These are phyloP conservation scores for Aspergillus aculeatinus DNA, from an alignment of 2,329 filamentous ascomycete species.

Conservation along the genomic window DNA sequence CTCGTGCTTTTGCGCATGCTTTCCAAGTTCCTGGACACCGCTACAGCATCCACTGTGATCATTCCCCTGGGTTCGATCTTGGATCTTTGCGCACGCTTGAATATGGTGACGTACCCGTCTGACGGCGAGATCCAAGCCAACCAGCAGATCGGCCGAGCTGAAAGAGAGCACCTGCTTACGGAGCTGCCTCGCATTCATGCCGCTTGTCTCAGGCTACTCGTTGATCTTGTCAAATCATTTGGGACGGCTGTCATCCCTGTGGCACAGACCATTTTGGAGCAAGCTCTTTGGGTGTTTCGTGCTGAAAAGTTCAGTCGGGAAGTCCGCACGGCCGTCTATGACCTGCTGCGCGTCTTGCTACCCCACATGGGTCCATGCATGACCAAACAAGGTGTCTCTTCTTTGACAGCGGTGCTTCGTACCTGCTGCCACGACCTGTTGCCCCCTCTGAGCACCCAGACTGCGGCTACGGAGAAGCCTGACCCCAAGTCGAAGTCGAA, in stretches of 20 bases:
- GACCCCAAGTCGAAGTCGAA: slow-evolving; percentile 44
- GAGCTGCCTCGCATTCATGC: slow-evolving; percentile 72
- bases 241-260: slow-evolving; percentile 59
- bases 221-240: slow-evolving; percentile 58
- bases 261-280: slow-evolving; percentile 66
- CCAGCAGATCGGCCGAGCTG: slow-evolving; percentile 71
- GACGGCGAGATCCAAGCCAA: slow-evolving; percentile 61
- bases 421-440: slow-evolving; percentile 74
- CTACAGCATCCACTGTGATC: slow-evolving; percentile 65
- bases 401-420: slow-evolving; percentile 62
- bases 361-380: slow-evolving; percentile 64
- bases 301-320: slow-evolving; percentile 50
- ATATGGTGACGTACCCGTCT: slow-evolving; percentile 60
- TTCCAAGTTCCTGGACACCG: slow-evolving; percentile 59
- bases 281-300: slow-evolving; percentile 68
- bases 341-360: slow-evolving; percentile 59
- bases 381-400: slow-evolving; percentile 63
- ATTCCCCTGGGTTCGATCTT: slow-evolving; percentile 67
- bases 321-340: slow-evolving; percentile 63
- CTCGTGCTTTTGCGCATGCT: slow-evolving; percentile 65
- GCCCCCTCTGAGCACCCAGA: slow-evolving; percentile 44
- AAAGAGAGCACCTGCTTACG: slow-evolving; percentile 75
- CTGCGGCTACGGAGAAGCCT: slow-evolving; percentile 18
- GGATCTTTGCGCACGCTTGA: slow-evolving; percentile 68
- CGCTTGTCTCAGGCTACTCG: slow-evolving; percentile 64